Base-by-base conservation (phyloP, 2,329 filamentous ascomycete genomes). In the Aspergillus thermomutatus region DNA sequence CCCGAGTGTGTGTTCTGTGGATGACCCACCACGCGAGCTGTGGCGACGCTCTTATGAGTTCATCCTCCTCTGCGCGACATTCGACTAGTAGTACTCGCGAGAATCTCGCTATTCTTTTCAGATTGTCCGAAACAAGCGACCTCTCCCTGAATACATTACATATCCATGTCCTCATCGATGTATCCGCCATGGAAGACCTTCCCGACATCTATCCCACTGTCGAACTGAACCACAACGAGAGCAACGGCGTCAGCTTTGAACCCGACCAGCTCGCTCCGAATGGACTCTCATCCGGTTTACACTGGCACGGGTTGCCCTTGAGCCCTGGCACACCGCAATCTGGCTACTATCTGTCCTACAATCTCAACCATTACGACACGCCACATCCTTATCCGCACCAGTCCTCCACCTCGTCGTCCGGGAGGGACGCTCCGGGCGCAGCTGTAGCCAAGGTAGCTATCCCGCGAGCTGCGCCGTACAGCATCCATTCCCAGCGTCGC, bases 361-460 rank as follows among this genome's bases (percentile, higher is more conserved):
- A 37, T 17, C 31, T 14, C 31, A 17, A 17, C 6, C n/a, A 49
- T 6, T 53, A 58, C 17, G 28, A 48, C 25, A 50, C 50, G 11
- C 9, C 45, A 2, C 26, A 48, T 21, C 47, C 56, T 10, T n/a
- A 34, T n/a, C 47, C 27, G 28, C 28, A 55, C 9, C 52, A 37
- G 25, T 62, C 52, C 3, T 59, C 58, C 19, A 50, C 49, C 23
- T 55, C 59, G 1, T 55, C 59, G 2, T 56, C 59, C 2, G 53
- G 53, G 9, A 49, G 37, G 23, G 56, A 59, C 10, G 21, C 52
- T 23, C 21, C 49, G 3, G 40, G 34, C 41, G 3, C 49, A 0
- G 19, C 40, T 1, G 31, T 37, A 14, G 59, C 63, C 2, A 72
- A 71, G 49, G 67, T 72, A 28, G 60, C 70, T 1, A 72, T 72